phyloP scores from a whole-genome alignment of 306 rosid genomes.

The Fagus sylvatica region DNA sequence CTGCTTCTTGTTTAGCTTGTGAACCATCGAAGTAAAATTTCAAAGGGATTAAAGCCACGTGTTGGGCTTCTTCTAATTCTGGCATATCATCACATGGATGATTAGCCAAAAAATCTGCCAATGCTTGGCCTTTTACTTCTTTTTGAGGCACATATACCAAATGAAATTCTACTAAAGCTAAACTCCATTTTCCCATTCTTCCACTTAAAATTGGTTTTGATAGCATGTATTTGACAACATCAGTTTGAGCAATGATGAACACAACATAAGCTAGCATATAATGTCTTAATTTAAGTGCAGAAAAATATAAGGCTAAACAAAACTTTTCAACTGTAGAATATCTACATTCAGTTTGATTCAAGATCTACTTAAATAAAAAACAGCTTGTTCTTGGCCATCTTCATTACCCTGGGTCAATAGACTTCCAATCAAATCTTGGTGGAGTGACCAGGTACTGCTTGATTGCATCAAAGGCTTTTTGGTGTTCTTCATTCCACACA shows the following conservation, averaged over 20 bases:
- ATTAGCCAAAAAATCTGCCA: neutral
- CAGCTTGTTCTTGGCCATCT: neutral
- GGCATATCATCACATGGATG: neutral
- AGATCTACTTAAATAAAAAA: neutral
- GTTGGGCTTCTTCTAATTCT: too few species aligned
- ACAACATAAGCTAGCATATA: neutral
- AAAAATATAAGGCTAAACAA: neutral
- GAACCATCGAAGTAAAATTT: neutral
- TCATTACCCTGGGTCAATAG: neutral
- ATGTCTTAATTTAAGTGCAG: neutral
- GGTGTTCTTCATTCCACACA: neutral
- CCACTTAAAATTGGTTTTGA: too few species aligned
- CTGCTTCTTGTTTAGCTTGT: accelerated
- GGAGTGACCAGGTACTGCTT: neutral
- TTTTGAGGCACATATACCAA: neutral
- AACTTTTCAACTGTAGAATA: neutral
- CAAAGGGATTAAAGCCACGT: neutral
- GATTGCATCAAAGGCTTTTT: neutral
- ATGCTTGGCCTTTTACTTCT: neutral
- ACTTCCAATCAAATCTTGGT: neutral
- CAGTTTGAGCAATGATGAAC: neutral
- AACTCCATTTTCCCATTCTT: neutral
- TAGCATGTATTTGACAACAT: neutral
- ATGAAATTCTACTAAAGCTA: neutral
- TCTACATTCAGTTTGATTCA: neutral